Base-by-base conservation (phyloP, 2,329 filamentous ascomycete species). In the Hypoxylon sp. region DNA sequence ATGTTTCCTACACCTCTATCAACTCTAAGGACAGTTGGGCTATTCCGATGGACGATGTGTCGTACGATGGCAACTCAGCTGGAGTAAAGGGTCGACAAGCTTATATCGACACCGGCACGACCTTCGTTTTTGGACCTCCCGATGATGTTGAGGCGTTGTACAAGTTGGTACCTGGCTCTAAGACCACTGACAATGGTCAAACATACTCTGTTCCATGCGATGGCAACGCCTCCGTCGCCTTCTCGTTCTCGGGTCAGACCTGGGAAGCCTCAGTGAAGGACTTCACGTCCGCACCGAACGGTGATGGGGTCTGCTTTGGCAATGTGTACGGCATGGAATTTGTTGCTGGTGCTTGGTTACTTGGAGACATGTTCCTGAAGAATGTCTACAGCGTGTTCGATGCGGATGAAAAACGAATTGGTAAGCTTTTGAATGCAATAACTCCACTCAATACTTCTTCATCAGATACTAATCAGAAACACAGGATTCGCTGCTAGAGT, bases 301-400 rank as follows among this genome's bases (percentile, higher is more conserved):
- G 62, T 38, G 65, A 72, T n/a, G 78, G 76, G 19, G 69, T 69
- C 19, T 88, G 84, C 65, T 79, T 82, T 12, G 92, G 89, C 68
- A 91, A 89, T 62, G 82, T 96, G 25, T 86, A 91, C 43, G 89
- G 88, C 1, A 78, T 84, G 17, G 81, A 87, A 66, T 83, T 89
- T 9, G 85, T 90, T 35, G 72, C 77, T 1, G 77, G 75, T 62
- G 63, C 84, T 19, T 96, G 91, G 90, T 77, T 96, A n/a, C 71
- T 96, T 1, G 91, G 91, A 2, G 91, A 91, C 60, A 83, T 88
- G 1, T 96, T 96, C 63, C 73, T 96, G 55, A 96, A 95, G 75
- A 96, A 95, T 62, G 91, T 96, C 11, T 96, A 96, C 67, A 78
- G 84, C 1, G 86, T 94, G 16, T 96, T 95, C 67, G 91, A 96